Percentiles rank a stretch among this genome's conserved stretches.
Evolutionary conservation across 805 yeast species (phyloP).

Genomic region (Candida ponderosae): DNA sequence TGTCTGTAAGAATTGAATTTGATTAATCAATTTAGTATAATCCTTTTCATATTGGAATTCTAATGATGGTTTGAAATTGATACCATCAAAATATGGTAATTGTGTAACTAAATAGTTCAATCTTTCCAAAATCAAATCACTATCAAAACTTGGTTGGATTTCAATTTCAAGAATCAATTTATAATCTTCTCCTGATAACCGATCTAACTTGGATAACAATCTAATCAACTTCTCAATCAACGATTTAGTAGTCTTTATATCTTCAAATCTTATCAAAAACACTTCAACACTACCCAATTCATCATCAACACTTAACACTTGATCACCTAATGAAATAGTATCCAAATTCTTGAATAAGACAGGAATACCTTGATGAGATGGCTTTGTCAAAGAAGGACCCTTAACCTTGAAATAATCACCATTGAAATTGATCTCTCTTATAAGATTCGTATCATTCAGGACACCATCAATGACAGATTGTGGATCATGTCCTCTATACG

Average conservation of each 20-base stretch:
- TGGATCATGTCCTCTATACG: conserved; percentile 5
- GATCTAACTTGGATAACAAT: too few species aligned
- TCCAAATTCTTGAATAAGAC: conserved; percentile 25
- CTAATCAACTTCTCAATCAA: not conserved
- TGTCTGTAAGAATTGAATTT: too few species aligned
- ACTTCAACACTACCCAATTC: not conserved
- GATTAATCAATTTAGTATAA: not conserved
- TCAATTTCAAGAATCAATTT: too few species aligned
- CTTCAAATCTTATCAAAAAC: not conserved
- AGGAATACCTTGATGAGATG: conserved; percentile 37
- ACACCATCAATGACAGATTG: not conserved
- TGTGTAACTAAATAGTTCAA: too few species aligned
- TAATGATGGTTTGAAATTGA: not conserved
- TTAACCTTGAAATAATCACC: conserved; percentile 33
- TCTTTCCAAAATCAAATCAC: not conserved
- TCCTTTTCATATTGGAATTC: not conserved
- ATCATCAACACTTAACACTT: not conserved
- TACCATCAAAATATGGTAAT: not conserved
- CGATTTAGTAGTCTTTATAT: not conserved
- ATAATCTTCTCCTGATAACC: not conserved
- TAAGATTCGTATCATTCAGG: conserved; percentile 24
- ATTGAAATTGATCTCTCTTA: conserved; percentile 29
- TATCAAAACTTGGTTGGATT: too few species aligned
- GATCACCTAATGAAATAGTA: too few species aligned
- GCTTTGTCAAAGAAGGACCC: conserved; percentile 32